Evolutionary conservation across 2,329 filamentous ascomycete species (phyloP).

Genomic region (Pseudogymnoascus sp.): DNA sequence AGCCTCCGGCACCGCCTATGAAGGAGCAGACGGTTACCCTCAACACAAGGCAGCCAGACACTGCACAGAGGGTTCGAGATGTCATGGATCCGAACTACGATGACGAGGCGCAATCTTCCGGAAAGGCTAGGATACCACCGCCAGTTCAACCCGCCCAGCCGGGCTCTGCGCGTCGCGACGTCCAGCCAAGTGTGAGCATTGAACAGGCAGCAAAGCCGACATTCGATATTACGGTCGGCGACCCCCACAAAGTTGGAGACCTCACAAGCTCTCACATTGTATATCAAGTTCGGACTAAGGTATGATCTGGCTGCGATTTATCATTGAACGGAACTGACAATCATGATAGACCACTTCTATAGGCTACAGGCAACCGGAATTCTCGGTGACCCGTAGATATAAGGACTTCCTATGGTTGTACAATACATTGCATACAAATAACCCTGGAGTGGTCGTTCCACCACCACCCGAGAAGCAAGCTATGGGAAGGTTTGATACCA

Average conservation of each 20-base stretch:
- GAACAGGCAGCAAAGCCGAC: slow-evolving; percentile 89
- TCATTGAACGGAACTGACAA: slow-evolving; percentile 15
- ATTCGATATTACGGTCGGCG: slow-evolving; percentile 85
- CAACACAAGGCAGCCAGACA: slow-evolving; percentile 36
- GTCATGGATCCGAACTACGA: slow-evolving; percentile 61
- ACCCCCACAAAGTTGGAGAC: slow-evolving; percentile 96
- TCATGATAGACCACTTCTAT: slow-evolving; percentile 74
- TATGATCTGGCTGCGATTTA: slow-evolving; percentile 32
- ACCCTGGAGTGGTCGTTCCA: slow-evolving; percentile 88
- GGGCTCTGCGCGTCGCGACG: slow-evolving; percentile 42
- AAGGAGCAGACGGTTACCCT: slow-evolving; percentile 58
- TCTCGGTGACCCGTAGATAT: slow-evolving; percentile 87
- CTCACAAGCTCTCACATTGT: slow-evolving; percentile 96
- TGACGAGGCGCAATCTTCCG: slow-evolving; percentile 46
- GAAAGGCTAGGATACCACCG: slow-evolving; percentile 56
- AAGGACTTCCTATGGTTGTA: slow-evolving; percentile 98
- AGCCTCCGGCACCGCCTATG: slow-evolving; percentile 60
- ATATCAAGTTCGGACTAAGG: slow-evolving; percentile 89
- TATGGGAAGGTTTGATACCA: slow-evolving; percentile 87
- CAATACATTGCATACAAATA: slow-evolving; percentile 86
- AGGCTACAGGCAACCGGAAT: slow-evolving; percentile 86
- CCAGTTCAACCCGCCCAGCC: slow-evolving; percentile 51
- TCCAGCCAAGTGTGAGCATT: slow-evolving; percentile 72
- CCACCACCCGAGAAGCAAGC: slow-evolving; percentile 97
- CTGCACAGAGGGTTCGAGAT: slow-evolving; percentile 35